A percentile compares a stretch with the other conserved stretches of the same genome.
phyloP scores from a whole-genome alignment of 2,329 filamentous ascomycete genomes.

The Cytospora chrysosperma region DNA sequence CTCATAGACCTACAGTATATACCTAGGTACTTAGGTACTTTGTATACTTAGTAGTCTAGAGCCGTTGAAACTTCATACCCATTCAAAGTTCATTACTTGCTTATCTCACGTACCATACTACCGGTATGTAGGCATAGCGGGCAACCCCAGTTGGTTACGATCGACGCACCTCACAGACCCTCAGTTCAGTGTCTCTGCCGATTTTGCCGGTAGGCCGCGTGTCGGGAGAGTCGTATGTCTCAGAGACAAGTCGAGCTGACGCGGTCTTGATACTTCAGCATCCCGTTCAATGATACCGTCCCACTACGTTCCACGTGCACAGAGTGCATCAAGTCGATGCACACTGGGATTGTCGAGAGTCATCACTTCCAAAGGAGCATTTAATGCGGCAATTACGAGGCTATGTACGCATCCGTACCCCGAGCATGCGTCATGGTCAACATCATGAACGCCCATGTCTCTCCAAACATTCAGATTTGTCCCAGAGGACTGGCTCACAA shows the following conservation, averaged over 20 bases:
- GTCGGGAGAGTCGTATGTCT: background rate
- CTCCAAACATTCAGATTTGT: background rate
- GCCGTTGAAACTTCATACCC: no score
- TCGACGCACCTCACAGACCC: background rate
- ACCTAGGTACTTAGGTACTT: no score
- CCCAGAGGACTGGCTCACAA: background rate
- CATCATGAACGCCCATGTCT: background rate
- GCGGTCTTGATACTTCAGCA: conserved; percentile 14
- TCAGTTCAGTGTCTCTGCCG: background rate
- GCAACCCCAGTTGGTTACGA: background rate
- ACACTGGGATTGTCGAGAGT: background rate
- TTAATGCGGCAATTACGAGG: no score
- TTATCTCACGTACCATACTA: no score
- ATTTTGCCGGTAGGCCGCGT: background rate
- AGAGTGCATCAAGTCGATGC: no score
- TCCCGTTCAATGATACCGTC: background rate
- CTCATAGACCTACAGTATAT: no score
- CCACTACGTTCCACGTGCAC: background rate
- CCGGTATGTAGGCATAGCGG: no score
- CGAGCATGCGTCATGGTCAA: background rate
- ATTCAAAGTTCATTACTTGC: background rate
- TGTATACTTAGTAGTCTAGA: no score
- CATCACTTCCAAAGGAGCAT: background rate
- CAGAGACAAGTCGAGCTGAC: conserved; percentile 8
- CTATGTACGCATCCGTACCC: background rate